phyloP scores from a whole-genome alignment of 371 early-diverging fungal species.

The Mucor lusitanicus region DNA sequence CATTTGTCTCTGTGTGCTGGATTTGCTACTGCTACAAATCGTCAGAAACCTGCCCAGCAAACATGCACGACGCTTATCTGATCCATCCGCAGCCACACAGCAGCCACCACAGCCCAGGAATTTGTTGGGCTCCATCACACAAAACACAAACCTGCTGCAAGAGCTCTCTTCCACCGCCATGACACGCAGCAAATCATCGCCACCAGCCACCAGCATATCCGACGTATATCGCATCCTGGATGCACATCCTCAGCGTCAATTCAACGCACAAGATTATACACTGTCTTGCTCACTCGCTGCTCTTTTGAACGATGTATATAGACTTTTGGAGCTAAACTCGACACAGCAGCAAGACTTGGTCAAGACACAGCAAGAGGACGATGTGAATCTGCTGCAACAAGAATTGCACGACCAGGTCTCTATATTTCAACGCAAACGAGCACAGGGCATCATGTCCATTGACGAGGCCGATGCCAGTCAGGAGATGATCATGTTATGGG shows the following conservation, averaged over 20 bases:
- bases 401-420: slow-evolving; percentile 34
- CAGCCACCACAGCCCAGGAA: background rate
- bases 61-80: slow-evolving; percentile 27
- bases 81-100: slow-evolving; percentile 5
- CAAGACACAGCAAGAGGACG: background rate
- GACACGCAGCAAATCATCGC: slow-evolving; percentile 31
- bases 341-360: background rate
- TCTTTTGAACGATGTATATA: slow-evolving; percentile 40
- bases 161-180: slow-evolving; percentile 7
- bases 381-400: slow-evolving; percentile 17
- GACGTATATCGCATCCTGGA: slow-evolving; percentile 33
- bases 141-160: slow-evolving; percentile 25
- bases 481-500: slow-evolving; percentile 38
- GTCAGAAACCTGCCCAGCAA: slow-evolving; percentile 15
- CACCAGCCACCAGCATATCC: slow-evolving; percentile 33
- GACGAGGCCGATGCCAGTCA: slow-evolving; percentile 4
- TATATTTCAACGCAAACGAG: slow-evolving; percentile 20
- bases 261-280: slow-evolving; percentile 36
- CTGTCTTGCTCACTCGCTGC: slow-evolving; percentile 48
- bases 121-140: slow-evolving; percentile 35
- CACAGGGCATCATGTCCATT: slow-evolving; percentile 13
- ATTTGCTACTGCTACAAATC: slow-evolving; percentile 35
- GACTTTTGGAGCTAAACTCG: slow-evolving; percentile 33
- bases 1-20: slow-evolving; percentile 35
- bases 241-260: slow-evolving; percentile 5